Conservation (phyloP, 495 filamentous ascomycete genomes). For the Penicillium roqueforti region DNA sequence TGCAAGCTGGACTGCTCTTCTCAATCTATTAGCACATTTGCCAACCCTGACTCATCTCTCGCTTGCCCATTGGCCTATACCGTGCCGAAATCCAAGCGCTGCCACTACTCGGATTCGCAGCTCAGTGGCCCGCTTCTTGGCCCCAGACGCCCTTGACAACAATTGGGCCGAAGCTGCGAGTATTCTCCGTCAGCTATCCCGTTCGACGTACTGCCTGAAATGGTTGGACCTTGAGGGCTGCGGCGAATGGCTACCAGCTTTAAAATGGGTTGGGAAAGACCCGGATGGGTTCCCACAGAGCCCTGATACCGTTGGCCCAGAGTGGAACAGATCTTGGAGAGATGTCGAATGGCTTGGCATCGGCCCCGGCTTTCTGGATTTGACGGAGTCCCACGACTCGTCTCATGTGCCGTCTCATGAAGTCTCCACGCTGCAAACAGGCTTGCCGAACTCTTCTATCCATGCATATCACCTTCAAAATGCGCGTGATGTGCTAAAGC, state of each 20-base stretch:
- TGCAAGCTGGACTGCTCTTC: conserved; percentile 64
- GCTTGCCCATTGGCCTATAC: conserved; percentile 75
- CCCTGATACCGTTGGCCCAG: conserved; percentile 31
- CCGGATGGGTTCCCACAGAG: conserved; percentile 26
- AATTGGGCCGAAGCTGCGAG: conserved; percentile 68
- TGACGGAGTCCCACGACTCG: conserved; percentile 2
- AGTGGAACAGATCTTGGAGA: conserved; percentile 51
- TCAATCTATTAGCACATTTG: conserved; percentile 57
- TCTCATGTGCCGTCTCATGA: conserved; percentile 3
- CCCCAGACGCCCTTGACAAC: conserved; percentile 41
- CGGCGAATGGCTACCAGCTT: conserved; percentile 60
- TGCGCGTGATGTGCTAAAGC: conserved; percentile 25
- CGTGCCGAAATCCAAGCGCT: conserved; percentile 60
- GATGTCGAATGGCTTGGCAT: conserved; percentile 46
- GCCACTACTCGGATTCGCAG: conserved; percentile 40
- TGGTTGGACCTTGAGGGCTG: conserved; percentile 83
- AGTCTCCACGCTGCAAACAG: background rate
- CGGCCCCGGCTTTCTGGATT: conserved; percentile 44
- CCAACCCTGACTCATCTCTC: conserved; percentile 70
- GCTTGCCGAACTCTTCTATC: background rate
- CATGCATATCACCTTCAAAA: conserved; percentile 20
- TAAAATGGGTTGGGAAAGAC: conserved; percentile 44
- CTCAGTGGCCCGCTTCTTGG: conserved; percentile 38
- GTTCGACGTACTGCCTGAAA: conserved; percentile 63
- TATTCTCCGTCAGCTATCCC: conserved; percentile 65